A percentile compares a stretch with the other conserved stretches of the same genome.
These are phyloP conservation scores for Saprolegnia diclina DNA, from an alignment of 352 stramenopile species.

Conservation along the genomic window DNA sequence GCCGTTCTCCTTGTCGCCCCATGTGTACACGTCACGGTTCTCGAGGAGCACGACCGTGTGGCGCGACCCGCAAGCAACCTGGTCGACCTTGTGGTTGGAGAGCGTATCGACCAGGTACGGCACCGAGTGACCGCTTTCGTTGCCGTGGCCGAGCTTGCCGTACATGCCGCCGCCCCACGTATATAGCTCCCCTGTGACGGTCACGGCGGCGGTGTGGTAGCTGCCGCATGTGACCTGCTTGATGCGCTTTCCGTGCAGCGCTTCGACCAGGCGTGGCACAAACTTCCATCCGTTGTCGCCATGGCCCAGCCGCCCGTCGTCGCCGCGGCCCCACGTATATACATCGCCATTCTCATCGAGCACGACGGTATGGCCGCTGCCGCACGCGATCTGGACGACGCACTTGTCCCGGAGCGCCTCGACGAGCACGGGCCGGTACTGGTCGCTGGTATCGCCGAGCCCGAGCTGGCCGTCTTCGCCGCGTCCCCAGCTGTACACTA, in stretches of 20 bases:
- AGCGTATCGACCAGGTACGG: conserved; percentile 92
- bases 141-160: conserved; percentile 89
- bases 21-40: conserved; percentile 88
- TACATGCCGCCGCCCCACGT: conserved; percentile 95
- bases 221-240: conserved; percentile 93
- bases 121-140: conserved; percentile 91
- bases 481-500: conserved; percentile 85
- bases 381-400: conserved; percentile 85
- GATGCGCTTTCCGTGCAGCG: conserved; percentile 85
- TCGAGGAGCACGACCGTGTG: conserved; percentile 91
- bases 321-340: conserved; percentile 84
- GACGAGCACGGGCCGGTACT: conserved; percentile 74
- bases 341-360: conserved; percentile 80
- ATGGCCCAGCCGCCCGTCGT: conserved; percentile 87
- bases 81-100: conserved; percentile 81
- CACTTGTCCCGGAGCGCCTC: conserved; percentile 75
- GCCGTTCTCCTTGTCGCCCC: conserved; percentile 95
- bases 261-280: conserved; percentile 89
- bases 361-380: conserved; percentile 84
- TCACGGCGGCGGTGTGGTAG: conserved; percentile 94
- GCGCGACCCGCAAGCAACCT: conserved; percentile 92
- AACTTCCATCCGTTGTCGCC: conserved; percentile 97
- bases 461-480: conserved; percentile 84
- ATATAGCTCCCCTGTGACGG: conserved; percentile 90
- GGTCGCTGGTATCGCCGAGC: conserved; percentile 81